Conservation (phyloP, 2,329 filamentous ascomycete genomes). For the Aciculosporium take region DNA sequence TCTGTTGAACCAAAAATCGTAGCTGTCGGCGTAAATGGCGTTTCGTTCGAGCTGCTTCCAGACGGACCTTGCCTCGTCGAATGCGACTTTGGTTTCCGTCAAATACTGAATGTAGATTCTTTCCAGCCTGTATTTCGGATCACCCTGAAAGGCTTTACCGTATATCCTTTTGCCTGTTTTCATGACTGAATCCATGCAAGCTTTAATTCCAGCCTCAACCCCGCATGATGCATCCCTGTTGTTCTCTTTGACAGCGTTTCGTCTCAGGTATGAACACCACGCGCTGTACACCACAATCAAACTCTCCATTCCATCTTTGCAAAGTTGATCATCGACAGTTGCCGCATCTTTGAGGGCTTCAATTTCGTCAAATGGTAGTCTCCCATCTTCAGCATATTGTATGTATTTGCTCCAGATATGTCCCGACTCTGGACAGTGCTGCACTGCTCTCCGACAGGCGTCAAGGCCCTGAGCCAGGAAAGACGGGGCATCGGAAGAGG, state of each 20-base stretch:
- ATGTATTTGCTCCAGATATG: conserved; percentile 83
- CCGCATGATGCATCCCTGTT: conserved; percentile 76
- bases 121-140: conserved; percentile 78
- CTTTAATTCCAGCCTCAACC: conserved; percentile 76
- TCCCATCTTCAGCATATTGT: conserved; percentile 66
- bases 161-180: conserved; percentile 64
- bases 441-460: conserved; percentile 65
- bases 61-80: conserved; percentile 60
- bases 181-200: conserved; percentile 73
- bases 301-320: conserved; percentile 73
- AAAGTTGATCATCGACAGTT: conserved; percentile 71
- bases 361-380: conserved; percentile 63
- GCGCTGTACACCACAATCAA: conserved; percentile 83
- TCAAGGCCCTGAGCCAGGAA: conserved; percentile 41
- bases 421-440: conserved; percentile 89
- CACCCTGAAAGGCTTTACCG: conserved; percentile 63
- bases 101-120: conserved; percentile 86
- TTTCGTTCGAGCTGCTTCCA: conserved; percentile 57
- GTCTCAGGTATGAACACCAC: conserved; percentile 89
- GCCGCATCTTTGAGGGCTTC: conserved; percentile 86
- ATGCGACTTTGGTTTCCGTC: conserved; percentile 66
- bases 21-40: conserved; percentile 57
- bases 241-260: conserved; percentile 62
- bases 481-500: conserved; percentile 23
- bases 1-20: conserved; percentile 88